Base-by-base conservation (phyloP, 1,139 yeast genomes). In the Lodderomyces oxycetoniae region DNA sequence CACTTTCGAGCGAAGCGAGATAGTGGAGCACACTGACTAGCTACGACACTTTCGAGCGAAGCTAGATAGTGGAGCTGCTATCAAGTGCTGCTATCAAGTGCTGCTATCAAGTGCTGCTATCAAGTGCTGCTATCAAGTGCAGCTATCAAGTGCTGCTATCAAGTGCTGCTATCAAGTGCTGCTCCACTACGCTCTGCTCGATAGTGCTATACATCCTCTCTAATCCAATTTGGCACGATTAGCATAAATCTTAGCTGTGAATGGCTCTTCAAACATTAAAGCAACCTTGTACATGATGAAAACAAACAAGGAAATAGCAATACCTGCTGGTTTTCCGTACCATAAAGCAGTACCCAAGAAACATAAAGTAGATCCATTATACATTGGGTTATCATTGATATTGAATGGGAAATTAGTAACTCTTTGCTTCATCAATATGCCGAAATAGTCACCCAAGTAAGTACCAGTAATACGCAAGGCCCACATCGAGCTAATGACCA, bases 401-500 rank as follows among this genome's bases (percentile, higher is more conserved):
- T 81, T 89, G 71, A 91, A 91, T 15, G 98, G 98, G 71, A 91
- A 91, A 1, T 84, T 80, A n/a, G 93, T 82, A 41, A 91, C 96
- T 52, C 95, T 74, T 44, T 84, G 77, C 43, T 78, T 77, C 94
- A 89, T 91, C 50, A 91, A 73, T 50, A 91, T 89, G 1, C 98
- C 98, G 60, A 91, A 91, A 62, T 91, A 93, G 59, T 91, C 98
- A 25, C 98, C 98, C 43, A 91, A 67, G 53, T 91, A 91, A 13
- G 98, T 91, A 11, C 98, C 98, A 8, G 96, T 89, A 43, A 91
- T 77, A 15, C 98, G 98, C 45, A 91, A 70, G n/a, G 84, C 82
- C 66, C 78, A 91, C 97, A 91, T 91, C 25, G 96, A 86, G 17
- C 79, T 62, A 28, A 84, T 45, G 1, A 89, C 97, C 37, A 91